Evolutionary conservation across 805 yeast species (phyloP).

Genomic region (Peterozyma toletana): DNA sequence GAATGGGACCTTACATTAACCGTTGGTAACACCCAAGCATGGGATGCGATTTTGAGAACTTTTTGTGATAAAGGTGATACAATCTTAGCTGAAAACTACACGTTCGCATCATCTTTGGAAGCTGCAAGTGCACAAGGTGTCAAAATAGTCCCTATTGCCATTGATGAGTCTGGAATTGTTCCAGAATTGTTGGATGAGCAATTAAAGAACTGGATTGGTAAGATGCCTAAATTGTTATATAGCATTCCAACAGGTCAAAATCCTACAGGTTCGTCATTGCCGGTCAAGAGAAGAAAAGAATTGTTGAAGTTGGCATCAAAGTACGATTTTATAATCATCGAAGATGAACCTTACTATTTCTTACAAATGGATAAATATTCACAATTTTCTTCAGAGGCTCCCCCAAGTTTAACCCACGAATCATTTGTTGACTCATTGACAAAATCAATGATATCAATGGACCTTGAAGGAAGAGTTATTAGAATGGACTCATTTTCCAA

Average conservation of each 20-base stretch:
- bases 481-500: slow-evolving; percentile 89
- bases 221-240: slow-evolving; percentile 75
- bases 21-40: slow-evolving; percentile 86
- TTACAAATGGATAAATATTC: slow-evolving; percentile 84
- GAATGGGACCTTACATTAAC: slow-evolving; percentile 73
- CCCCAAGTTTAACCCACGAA: slow-evolving; percentile 38
- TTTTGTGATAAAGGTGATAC: slow-evolving; percentile 54
- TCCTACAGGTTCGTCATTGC: slow-evolving; percentile 89
- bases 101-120: slow-evolving; percentile 70
- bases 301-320: slow-evolving; percentile 75
- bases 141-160: slow-evolving; percentile 54
- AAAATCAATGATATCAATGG: slow-evolving; percentile 68
- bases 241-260: slow-evolving; percentile 95
- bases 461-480: slow-evolving; percentile 82
- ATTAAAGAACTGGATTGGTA: slow-evolving; percentile 52
- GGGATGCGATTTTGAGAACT: slow-evolving; percentile 77
- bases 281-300: slow-evolving; percentile 66
- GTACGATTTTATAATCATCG: slow-evolving; percentile 81
- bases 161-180: slow-evolving; percentile 60
- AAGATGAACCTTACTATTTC: slow-evolving; percentile 97
- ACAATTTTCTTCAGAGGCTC: slow-evolving; percentile 24
- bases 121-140: slow-evolving; percentile 58
- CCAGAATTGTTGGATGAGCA: slow-evolving; percentile 48
- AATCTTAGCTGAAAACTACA: slow-evolving; percentile 68
- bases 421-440: slow-evolving; percentile 62